Evolutionary conservation across 345 rosid species (phyloP).

Genomic region (Carallia pectinifolia): DNA sequence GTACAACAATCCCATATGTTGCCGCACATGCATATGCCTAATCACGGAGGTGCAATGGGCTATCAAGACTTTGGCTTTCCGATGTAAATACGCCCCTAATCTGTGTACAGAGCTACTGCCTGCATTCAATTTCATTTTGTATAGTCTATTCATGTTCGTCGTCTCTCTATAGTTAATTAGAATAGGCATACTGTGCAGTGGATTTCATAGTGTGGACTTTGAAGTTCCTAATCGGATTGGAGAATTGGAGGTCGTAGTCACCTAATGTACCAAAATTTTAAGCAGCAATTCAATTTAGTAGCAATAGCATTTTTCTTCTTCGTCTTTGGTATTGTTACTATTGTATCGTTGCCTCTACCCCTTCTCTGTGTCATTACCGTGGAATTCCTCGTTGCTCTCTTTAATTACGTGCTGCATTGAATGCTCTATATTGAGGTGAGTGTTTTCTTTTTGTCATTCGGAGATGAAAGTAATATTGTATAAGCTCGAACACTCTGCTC

Average conservation of each 20-base stretch:
- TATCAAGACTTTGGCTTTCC: conserved; percentile 26
- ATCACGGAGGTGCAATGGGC: conserved; percentile 24
- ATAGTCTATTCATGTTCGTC: conserved; percentile 2
- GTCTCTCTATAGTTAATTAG: neutral
- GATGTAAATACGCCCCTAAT: conserved; percentile 18
- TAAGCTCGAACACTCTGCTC: too few relatives aligned
- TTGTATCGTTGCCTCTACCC: neutral
- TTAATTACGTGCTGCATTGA: too few relatives aligned
- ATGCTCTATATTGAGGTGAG: too few relatives aligned
- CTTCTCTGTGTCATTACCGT: too few relatives aligned
- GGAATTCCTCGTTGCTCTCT: too few relatives aligned
- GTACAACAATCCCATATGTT: conserved; percentile 25
- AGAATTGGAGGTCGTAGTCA: neutral
- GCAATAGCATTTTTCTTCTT: neutral
- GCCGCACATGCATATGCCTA: conserved; percentile 24
- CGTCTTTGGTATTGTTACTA: neutral
- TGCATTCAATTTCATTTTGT: neutral
- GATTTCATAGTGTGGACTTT: neutral
- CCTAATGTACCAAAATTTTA: neutral
- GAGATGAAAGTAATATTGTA: too few relatives aligned
- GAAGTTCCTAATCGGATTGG: neutral
- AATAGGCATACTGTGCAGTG: neutral
- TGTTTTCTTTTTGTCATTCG: too few relatives aligned
- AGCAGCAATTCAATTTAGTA: conserved; percentile 6
- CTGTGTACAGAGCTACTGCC: neutral